Conservation (phyloP, 108 stramenopile species). For the Discostella stelligeroides region DNA sequence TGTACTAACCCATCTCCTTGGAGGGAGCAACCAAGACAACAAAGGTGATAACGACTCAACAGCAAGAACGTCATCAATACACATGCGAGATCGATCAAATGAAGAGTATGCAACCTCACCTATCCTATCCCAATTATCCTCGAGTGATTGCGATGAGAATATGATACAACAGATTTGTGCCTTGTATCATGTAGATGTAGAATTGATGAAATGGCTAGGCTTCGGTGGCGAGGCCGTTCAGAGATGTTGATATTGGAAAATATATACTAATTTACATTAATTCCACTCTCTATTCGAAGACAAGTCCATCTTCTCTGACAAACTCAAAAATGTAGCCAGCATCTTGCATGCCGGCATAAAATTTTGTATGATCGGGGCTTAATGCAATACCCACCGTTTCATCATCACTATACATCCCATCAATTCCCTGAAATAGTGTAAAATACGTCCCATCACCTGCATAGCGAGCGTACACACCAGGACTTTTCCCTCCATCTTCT, state of each 20-base stretch:
- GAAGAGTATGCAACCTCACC: conserved; percentile 34
- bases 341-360: conserved; percentile 64
- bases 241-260: too few relatives aligned
- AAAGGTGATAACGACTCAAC: not conserved
- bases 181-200: conserved; percentile 38
- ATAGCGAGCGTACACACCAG: conserved; percentile 51
- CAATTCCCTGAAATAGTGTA: conserved; percentile 39
- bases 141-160: conserved; percentile 24
- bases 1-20: conserved; percentile 10
- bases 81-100: conserved; percentile 28
- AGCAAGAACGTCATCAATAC: not conserved
- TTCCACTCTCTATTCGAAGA: too few relatives aligned
- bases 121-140: conserved; percentile 26
- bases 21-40: not conserved
- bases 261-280: too few relatives aligned
- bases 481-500: conserved; percentile 48
- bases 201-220: conserved; percentile 34
- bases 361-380: conserved; percentile 54
- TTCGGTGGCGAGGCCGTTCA: conserved; percentile 18
- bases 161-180: conserved; percentile 27
- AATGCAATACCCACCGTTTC: conserved; percentile 68
- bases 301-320: too few relatives aligned
- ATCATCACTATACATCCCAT: conserved; percentile 12
- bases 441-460: conserved; percentile 36
- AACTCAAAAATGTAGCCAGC: conserved; percentile 19